A percentile compares a stretch with the other conserved stretches of the same genome.
phyloP scores from a whole-genome alignment of 495 filamentous ascomycete genomes.

The Penicillium arizonense region DNA sequence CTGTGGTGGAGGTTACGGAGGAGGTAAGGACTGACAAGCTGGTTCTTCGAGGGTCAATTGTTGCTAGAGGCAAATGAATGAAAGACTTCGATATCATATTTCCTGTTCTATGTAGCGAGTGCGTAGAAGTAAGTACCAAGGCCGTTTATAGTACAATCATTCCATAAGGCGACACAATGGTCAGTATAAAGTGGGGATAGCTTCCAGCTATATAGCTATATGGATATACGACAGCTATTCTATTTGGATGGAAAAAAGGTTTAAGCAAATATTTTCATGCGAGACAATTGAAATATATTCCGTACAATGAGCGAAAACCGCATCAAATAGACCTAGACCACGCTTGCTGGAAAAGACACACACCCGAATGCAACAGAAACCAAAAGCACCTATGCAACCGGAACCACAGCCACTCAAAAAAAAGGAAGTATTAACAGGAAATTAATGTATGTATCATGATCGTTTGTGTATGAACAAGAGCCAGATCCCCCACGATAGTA shows the following conservation, averaged over 20 bases:
- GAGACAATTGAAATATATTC: slow-evolving; percentile 1
- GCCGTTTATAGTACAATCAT: no score
- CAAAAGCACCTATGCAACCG: slow-evolving; percentile 2
- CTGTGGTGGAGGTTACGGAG: no score
- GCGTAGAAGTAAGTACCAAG: no score
- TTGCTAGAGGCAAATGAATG: no score
- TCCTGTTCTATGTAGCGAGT: no score
- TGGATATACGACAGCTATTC: no score
- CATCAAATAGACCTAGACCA: slow-evolving; percentile 3
- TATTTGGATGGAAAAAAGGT: neutral
- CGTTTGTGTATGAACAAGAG: slow-evolving; percentile 6
- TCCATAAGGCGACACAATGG: no score
- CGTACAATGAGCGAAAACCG: slow-evolving; percentile 6
- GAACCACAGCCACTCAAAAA: neutral
- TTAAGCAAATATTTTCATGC: slow-evolving; percentile 11
- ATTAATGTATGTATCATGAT: slow-evolving; percentile 15
- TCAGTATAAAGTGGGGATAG: no score
- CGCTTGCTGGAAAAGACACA: slow-evolving; percentile 17
- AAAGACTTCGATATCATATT: no score
- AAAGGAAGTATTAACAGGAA: neutral
- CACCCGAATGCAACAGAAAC: slow-evolving; percentile 11
- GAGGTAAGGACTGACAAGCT: no score
- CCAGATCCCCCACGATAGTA: neutral
- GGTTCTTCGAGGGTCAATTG: no score
- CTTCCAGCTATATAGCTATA: no score